These are phyloP conservation scores for Falciphora oryzae DNA, from an alignment of 2,329 filamentous ascomycete genomes.

Conservation along the genomic window DNA sequence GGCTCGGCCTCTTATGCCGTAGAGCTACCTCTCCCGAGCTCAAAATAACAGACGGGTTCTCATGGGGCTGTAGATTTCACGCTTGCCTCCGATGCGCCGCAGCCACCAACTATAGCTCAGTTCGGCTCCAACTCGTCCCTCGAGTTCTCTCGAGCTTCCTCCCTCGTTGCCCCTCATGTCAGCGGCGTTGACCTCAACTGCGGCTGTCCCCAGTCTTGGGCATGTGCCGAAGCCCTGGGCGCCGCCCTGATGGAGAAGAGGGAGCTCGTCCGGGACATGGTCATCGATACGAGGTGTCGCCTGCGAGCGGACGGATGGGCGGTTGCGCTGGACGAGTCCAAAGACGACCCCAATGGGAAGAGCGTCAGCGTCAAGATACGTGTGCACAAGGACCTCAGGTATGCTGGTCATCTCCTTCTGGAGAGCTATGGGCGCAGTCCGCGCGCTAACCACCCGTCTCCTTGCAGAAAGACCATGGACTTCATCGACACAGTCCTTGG, in stretches of 20 bases:
- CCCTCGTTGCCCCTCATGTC: slow-evolving; percentile 55
- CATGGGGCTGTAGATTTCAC: slow-evolving; percentile 49
- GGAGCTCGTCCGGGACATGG: slow-evolving; percentile 61
- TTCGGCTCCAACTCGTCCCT: slow-evolving; percentile 58
- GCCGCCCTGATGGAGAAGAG: slow-evolving; percentile 63
- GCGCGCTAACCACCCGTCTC: not conserved
- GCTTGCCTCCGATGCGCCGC: slow-evolving; percentile 43
- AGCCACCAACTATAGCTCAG: slow-evolving; percentile 59
- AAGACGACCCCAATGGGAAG: slow-evolving; percentile 38
- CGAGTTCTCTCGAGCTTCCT: slow-evolving; percentile 58
- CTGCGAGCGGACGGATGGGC: slow-evolving; percentile 49
- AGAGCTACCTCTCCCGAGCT: too few relatives aligned
- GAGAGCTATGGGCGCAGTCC: not conserved
- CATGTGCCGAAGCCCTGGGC: slow-evolving; percentile 60
- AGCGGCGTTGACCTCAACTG: slow-evolving; percentile 67
- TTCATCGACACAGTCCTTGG: slow-evolving; percentile 59
- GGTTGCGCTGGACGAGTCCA: slow-evolving; percentile 37
- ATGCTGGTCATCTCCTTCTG: slow-evolving; percentile 3
- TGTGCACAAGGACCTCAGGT: slow-evolving; percentile 59
- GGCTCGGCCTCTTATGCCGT: not conserved
- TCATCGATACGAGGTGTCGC: slow-evolving; percentile 47
- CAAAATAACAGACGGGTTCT: not conserved
- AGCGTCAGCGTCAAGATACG: slow-evolving; percentile 68
- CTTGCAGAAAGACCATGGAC: slow-evolving; percentile 45
- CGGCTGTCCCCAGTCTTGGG: slow-evolving; percentile 69